Evolutionary conservation across 2,329 filamentous ascomycete species (phyloP).

Genomic region (Bertia moriformis): DNA sequence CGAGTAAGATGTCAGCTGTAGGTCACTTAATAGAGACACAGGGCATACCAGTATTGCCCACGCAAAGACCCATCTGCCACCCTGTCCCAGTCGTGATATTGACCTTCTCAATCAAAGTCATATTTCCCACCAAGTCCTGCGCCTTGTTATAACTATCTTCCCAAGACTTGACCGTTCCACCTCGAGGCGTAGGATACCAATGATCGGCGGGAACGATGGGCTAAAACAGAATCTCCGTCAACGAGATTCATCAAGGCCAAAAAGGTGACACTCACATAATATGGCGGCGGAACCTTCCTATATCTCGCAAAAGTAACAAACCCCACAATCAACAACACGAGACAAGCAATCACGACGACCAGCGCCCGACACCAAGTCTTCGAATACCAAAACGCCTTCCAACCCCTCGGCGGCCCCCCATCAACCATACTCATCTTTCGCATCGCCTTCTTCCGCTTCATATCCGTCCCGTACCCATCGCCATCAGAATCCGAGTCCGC

Average conservation of each 20-base stretch:
- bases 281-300: neutral
- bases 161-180: conserved; percentile 29
- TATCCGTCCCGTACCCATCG: neutral
- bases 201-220: neutral
- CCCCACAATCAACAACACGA: neutral
- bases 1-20: conserved; percentile 8
- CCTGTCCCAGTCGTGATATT: conserved; percentile 38
- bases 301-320: neutral
- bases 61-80: conserved; percentile 37
- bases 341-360: neutral
- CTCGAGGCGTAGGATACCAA: conserved; percentile 12
- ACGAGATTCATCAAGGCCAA: neutral
- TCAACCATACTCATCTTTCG: too few species aligned
- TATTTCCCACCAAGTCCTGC: conserved; percentile 27
- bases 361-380: neutral
- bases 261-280: neutral
- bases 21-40: conserved; percentile 7
- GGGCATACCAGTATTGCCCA: conserved; percentile 24
- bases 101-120: conserved; percentile 37
- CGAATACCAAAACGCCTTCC: neutral
- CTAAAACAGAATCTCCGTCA: neutral
- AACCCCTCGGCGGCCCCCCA: neutral
- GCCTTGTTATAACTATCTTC: conserved; percentile 31
- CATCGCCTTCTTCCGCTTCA: neutral
- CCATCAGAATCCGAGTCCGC: neutral